Conservation (phyloP, 2,329 filamentous ascomycete species). For the Aspergillus aculeatus region DNA sequence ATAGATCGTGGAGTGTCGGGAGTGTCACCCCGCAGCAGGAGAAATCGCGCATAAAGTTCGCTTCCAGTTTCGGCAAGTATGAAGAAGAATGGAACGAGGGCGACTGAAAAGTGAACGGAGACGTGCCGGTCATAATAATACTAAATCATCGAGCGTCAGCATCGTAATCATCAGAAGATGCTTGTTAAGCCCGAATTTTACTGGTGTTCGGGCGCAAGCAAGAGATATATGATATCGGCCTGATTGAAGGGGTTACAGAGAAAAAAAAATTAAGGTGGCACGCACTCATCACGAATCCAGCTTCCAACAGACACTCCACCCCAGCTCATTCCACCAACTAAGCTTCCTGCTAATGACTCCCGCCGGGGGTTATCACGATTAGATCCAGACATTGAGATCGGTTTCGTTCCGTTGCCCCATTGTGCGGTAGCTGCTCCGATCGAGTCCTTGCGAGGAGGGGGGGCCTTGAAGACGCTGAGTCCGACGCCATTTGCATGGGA, state of each 20-base stretch:
- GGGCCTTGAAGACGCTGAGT: conserved; percentile 39
- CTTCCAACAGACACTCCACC: conserved; percentile 93
- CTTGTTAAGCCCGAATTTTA: neutral
- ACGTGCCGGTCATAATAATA: conserved; percentile 93
- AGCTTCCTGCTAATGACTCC: conserved; percentile 61
- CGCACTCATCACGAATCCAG: conserved; percentile 98
- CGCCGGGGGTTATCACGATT: conserved; percentile 53
- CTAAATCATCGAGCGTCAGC: conserved; percentile 49
- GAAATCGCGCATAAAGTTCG: conserved; percentile 97
- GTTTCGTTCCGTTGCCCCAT: conserved; percentile 58
- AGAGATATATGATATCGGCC: conserved; percentile 2
- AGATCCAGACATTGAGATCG: conserved; percentile 57
- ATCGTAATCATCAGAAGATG: neutral
- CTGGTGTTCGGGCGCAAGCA: neutral
- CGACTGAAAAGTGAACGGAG: conserved; percentile 87
- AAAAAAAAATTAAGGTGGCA: conserved; percentile 28
- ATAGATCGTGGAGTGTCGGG: conserved; percentile 86
- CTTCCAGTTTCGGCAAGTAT: conserved; percentile 92
- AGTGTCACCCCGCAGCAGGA: conserved; percentile 88
- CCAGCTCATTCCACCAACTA: conserved; percentile 87
- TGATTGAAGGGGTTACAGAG: neutral
- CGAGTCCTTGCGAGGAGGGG: conserved; percentile 54
- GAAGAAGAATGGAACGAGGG: conserved; percentile 95
- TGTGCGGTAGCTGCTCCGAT: conserved; percentile 51
- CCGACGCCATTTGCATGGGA: conserved; percentile 45